Percentiles rank a stretch among this genome's conserved stretches.
Conservation (phyloP, 148 eudicot genomes). For the Camellia granthamiana region DNA sequence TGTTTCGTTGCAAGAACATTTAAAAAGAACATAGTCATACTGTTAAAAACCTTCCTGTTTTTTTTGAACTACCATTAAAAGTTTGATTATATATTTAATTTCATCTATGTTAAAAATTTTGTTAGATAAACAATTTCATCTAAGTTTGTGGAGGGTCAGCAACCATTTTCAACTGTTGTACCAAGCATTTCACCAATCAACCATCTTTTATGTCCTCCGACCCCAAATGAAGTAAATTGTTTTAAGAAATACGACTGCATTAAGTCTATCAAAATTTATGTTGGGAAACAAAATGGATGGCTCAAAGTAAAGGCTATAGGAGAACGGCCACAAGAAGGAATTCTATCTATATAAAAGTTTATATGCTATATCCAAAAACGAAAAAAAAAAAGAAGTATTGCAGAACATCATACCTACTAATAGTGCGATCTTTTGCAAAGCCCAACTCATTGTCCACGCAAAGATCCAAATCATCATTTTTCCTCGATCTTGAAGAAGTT, state of each 20-base stretch:
- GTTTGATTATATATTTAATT: too few relatives aligned
- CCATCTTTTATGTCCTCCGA: background rate
- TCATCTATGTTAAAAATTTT: too few relatives aligned
- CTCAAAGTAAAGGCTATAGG: too few relatives aligned
- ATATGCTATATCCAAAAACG: background rate
- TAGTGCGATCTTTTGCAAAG: slow-evolving; percentile 90
- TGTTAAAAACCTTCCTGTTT: background rate
- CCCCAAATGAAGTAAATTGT: background rate
- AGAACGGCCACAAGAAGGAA: too few relatives aligned
- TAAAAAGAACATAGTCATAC: too few relatives aligned
- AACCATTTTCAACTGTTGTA: too few relatives aligned
- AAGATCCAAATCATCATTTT: slow-evolving; percentile 64
- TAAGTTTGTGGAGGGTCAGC: too few relatives aligned
- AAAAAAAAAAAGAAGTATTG: background rate
- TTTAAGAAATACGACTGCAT: background rate
- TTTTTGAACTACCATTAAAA: too few relatives aligned
- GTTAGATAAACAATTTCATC: too few relatives aligned
- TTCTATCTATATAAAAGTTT: background rate
- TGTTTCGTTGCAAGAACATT: too few relatives aligned
- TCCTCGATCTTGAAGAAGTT: slow-evolving; percentile 76
- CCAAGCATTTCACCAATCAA: background rate
- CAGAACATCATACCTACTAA: slow-evolving; percentile 61
- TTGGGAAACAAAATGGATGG: background rate
- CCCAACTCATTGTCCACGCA: slow-evolving; percentile 95
- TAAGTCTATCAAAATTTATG: background rate